These are phyloP conservation scores for Epichloe baconii DNA, from an alignment of 2,329 filamentous ascomycete genomes.

Conservation along the genomic window DNA sequence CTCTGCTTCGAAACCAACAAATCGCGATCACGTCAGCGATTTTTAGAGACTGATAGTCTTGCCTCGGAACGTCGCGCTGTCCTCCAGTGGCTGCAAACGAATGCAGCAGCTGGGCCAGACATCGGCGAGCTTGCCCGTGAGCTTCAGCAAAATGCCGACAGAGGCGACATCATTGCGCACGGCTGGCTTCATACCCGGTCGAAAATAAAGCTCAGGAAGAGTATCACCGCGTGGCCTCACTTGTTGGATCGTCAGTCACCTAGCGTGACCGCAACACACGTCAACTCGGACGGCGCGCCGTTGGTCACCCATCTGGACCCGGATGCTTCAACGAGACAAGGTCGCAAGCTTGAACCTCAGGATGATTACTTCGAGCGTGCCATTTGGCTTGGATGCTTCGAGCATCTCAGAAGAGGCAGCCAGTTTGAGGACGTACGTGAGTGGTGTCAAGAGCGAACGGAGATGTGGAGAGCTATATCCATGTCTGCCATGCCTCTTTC, in stretches of 20 bases:
- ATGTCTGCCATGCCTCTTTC: conserved; percentile 60
- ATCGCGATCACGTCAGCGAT: conserved; percentile 32
- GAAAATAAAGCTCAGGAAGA: conserved; percentile 81
- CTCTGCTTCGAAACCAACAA: conserved; percentile 17
- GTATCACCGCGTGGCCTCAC: conserved; percentile 54
- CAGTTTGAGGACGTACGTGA: conserved; percentile 61
- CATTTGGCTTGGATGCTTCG: conserved; percentile 89
- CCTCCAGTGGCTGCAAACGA: conserved; percentile 75
- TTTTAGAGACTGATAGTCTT: conserved; percentile 57
- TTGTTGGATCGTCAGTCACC: conserved; percentile 50
- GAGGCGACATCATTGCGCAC: conserved; percentile 70
- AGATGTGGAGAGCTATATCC: conserved; percentile 78
- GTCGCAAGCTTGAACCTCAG: conserved; percentile 60
- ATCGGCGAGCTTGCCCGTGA: conserved; percentile 66
- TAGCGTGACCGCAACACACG: conserved; percentile 40
- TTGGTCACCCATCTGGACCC: conserved; percentile 84
- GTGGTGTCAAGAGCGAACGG: conserved; percentile 76
- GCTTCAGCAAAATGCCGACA: conserved; percentile 61
- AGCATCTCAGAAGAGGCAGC: conserved; percentile 78
- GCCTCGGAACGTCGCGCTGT: conserved; percentile 70
- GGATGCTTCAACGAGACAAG: conserved; percentile 73
- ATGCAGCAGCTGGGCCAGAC: conserved; percentile 55
- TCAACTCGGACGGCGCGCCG: conserved; percentile 46
- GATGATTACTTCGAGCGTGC: conserved; percentile 83
- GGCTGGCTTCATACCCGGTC: conserved; percentile 89